These are phyloP conservation scores for Plasmodium coatneyi DNA, from an alignment of 169 alveolate species.

Conservation along the genomic window DNA sequence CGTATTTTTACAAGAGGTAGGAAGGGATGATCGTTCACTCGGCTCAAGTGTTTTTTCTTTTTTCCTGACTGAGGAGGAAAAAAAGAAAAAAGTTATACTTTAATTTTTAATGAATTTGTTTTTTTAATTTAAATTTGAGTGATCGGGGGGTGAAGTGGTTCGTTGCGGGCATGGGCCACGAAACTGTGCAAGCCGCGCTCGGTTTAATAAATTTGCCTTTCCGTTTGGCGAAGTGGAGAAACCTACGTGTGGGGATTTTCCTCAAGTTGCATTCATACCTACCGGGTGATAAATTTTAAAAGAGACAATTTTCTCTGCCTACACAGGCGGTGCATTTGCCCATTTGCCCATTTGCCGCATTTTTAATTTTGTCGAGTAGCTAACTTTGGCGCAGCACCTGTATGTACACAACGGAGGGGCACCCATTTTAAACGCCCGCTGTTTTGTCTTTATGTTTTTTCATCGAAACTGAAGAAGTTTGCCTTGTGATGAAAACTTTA, in stretches of 20 bases:
- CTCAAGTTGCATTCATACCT: background rate
- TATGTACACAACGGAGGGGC: background rate
- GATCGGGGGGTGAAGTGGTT: background rate
- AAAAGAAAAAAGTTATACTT: background rate
- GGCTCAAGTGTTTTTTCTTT: background rate
- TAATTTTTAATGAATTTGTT: slow-evolving; percentile 13
- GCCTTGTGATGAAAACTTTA: background rate
- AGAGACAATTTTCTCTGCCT: background rate
- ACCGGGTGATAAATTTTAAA: background rate
- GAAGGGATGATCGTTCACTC: background rate
- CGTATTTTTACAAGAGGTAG: slow-evolving; percentile 40
- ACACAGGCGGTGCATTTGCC: no score
- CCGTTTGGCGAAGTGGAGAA: background rate
- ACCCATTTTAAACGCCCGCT: background rate
- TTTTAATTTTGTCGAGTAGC: no score
- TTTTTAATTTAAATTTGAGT: background rate
- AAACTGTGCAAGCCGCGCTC: no score
- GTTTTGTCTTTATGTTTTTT: background rate
- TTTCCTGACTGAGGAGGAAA: background rate
- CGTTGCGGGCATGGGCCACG: no score
- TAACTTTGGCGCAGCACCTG: background rate
- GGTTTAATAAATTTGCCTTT: background rate
- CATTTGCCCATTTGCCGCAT: no score
- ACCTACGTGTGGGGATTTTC: background rate
- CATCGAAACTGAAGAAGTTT: background rate